A percentile compares a stretch with the other conserved stretches of the same genome.
Conservation (phyloP, 192 early-diverging fungal species). For the Pilobolus umbonatus region DNA sequence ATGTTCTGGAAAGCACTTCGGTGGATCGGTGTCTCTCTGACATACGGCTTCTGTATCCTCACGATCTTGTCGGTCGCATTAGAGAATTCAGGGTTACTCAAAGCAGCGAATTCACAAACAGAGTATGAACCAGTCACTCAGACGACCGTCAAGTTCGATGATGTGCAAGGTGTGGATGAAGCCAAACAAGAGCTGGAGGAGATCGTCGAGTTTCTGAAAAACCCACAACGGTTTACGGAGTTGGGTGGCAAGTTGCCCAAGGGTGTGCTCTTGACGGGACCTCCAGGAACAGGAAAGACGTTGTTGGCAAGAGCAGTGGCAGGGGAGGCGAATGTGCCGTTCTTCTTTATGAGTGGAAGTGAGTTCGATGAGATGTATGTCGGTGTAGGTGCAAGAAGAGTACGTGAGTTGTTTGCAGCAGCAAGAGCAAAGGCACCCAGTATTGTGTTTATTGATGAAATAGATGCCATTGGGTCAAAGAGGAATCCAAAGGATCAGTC, state of each 20-base stretch:
- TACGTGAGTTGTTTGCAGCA: constrained; percentile 82
- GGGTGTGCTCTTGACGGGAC: constrained; percentile 83
- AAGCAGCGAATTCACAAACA: constrained; percentile 51
- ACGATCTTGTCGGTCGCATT: constrained; percentile 62
- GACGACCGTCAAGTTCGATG: constrained; percentile 77
- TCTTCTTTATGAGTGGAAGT: constrained; percentile 97
- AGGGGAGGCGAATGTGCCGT: constrained; percentile 96
- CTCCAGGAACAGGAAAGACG: constrained; percentile 98
- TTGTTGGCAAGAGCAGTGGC: constrained; percentile 95
- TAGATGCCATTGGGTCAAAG: constrained; percentile 96
- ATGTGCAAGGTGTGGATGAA: constrained; percentile 97
- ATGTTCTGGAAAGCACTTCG: constrained; percentile 55
- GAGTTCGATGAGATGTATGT: constrained; percentile 99
- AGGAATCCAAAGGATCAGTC: constrained; percentile 90
- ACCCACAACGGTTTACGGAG: constrained; percentile 86
- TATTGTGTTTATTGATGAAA: constrained; percentile 98
- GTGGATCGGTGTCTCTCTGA: constrained; percentile 57
- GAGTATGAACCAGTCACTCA: constrained; percentile 55
- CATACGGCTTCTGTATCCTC: constrained; percentile 67
- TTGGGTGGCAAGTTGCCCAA: constrained; percentile 95
- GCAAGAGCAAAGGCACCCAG: constrained; percentile 74
- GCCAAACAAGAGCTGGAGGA: constrained; percentile 97
- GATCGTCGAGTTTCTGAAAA: constrained; percentile 91
- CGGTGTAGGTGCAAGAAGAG: constrained; percentile 87
- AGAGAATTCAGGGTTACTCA: constrained; percentile 67